Evolutionary conservation across 768 basidiomycete genomes (phyloP).

Genomic region (Rhodotorula sphaerocarpa): DNA sequence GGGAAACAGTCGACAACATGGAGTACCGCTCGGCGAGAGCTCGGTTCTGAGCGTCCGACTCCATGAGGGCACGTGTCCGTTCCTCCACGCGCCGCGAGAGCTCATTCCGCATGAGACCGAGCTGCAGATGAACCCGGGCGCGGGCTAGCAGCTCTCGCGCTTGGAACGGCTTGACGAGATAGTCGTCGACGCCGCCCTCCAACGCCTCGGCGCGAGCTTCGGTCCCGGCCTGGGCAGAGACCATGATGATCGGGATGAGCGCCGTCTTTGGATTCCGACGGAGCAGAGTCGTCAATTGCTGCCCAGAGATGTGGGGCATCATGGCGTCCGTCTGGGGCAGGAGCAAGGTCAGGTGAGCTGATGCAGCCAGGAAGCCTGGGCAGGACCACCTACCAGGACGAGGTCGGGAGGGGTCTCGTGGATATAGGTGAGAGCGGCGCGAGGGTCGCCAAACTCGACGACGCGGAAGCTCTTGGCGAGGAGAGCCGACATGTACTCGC

Average conservation of each 20-base stretch:
- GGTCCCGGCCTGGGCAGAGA: slow-evolving; percentile 25
- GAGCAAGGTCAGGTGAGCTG: background rate
- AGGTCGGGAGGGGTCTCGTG: slow-evolving; percentile 13
- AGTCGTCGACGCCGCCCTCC: slow-evolving; percentile 31
- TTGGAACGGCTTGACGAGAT: slow-evolving; percentile 34
- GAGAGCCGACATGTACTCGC: slow-evolving; percentile 21
- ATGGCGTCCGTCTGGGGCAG: background rate
- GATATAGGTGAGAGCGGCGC: slow-evolving; percentile 26
- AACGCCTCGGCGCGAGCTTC: slow-evolving; percentile 32
- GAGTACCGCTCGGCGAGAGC: slow-evolving; percentile 29
- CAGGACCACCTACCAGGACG: slow-evolving; percentile 2
- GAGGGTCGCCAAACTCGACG: slow-evolving; percentile 19
- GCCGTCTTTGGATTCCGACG: slow-evolving; percentile 15
- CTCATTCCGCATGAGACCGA: slow-evolving; percentile 28
- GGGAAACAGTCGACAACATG: slow-evolving; percentile 22
- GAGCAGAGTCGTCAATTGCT: slow-evolving; percentile 17
- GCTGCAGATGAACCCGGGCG: slow-evolving; percentile 28
- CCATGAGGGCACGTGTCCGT: slow-evolving; percentile 30
- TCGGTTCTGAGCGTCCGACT: slow-evolving; percentile 23
- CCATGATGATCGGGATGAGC: slow-evolving; percentile 30
- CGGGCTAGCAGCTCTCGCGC: slow-evolving; percentile 30
- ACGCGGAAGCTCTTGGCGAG: slow-evolving; percentile 23
- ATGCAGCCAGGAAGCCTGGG: background rate
- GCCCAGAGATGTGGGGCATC: slow-evolving; percentile 12
- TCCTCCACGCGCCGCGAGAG: slow-evolving; percentile 30